Percentiles rank a stretch among this genome's conserved stretches.
Evolutionary conservation across 768 basidiomycete species (phyloP).

Genomic region (Macrolepiota fuliginosa): DNA sequence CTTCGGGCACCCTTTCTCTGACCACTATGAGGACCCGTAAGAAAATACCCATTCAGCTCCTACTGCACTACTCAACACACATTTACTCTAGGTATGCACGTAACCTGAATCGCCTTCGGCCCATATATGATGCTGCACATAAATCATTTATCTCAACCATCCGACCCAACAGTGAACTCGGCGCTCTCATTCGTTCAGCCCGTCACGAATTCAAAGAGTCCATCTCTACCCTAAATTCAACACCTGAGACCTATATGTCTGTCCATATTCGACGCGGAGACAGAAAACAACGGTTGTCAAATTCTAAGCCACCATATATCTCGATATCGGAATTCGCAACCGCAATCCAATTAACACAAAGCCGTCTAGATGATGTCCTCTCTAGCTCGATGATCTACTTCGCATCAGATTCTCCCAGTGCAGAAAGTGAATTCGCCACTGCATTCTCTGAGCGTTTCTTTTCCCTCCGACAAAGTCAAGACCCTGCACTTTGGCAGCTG

Average conservation of each 20-base stretch:
- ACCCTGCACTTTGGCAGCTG: conserved; percentile 41
- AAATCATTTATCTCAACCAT: conserved; percentile 53
- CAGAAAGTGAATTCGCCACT: conserved; percentile 38
- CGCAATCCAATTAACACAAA: conserved; percentile 41
- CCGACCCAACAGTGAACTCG: conserved; percentile 45
- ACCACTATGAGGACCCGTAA: conserved; percentile 64
- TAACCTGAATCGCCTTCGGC: conserved; percentile 52
- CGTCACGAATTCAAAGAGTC: conserved; percentile 38
- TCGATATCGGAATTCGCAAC: conserved; percentile 40
- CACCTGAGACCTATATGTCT: conserved; percentile 37
- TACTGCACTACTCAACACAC: conserved; percentile 1
- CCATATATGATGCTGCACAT: conserved; percentile 46
- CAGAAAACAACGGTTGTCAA: conserved; percentile 43
- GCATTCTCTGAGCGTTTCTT: conserved; percentile 39
- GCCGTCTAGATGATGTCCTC: conserved; percentile 22
- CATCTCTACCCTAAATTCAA: conserved; percentile 9
- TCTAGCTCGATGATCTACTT: conserved; percentile 46
- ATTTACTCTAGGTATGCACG: conserved; percentile 44
- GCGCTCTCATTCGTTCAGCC: conserved; percentile 45
- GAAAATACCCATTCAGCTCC: conserved; percentile 22
- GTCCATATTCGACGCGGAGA: conserved; percentile 68
- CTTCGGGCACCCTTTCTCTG: conserved; percentile 50
- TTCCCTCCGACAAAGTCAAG: conserved; percentile 41
- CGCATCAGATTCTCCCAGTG: conserved; percentile 58
- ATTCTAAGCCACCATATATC: conserved; percentile 44